Conservation (phyloP, 352 stramenopile species). For the Globisporangium yorkense region DNA sequence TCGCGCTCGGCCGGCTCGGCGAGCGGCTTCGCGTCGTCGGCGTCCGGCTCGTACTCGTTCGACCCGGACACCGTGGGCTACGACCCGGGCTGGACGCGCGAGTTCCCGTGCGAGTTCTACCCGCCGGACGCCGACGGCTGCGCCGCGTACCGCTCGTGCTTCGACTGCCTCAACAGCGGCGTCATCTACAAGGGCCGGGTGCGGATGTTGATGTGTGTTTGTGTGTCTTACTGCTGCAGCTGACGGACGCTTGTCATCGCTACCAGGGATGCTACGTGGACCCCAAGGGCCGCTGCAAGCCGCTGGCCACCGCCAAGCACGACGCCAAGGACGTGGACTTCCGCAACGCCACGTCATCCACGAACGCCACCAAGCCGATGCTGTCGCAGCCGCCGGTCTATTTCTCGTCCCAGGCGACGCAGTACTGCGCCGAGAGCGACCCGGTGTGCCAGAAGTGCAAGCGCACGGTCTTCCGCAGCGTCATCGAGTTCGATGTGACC, state of each 20-base stretch:
- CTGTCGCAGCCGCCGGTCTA: constrained; percentile 10
- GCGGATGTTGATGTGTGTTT: constrained; percentile 14
- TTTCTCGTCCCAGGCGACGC: constrained; percentile 21
- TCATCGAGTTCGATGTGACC: constrained; percentile 36
- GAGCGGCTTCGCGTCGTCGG: constrained; percentile 9
- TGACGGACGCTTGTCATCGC: neutral
- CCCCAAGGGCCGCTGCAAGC: constrained; percentile 8
- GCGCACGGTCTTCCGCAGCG: constrained; percentile 25
- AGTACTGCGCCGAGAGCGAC: constrained; percentile 35
- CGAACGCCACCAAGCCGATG: constrained; percentile 13
- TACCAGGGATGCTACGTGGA: constrained; percentile 15
- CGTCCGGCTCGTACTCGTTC: constrained; percentile 12
- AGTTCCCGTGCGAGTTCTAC: constrained; percentile 33
- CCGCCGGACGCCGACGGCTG: constrained; percentile 30
- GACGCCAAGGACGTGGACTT: constrained; percentile 24
- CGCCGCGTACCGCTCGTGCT: constrained; percentile 37
- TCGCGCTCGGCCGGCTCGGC: constrained; percentile 5
- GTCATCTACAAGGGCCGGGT: constrained; percentile 16
- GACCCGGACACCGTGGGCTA: constrained; percentile 15
- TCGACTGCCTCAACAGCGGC: constrained; percentile 37
- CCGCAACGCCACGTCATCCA: constrained; percentile 13
- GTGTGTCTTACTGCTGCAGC: constrained; percentile 2
- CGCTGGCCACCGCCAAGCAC: constrained; percentile 5
- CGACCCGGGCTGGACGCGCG: constrained; percentile 13
- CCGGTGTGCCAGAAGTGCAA: constrained; percentile 27